Percentiles rank a stretch among this genome's conserved stretches.
Evolutionary conservation across 768 basidiomycete genomes (phyloP).

Genomic region (Termitomyces sp.): DNA sequence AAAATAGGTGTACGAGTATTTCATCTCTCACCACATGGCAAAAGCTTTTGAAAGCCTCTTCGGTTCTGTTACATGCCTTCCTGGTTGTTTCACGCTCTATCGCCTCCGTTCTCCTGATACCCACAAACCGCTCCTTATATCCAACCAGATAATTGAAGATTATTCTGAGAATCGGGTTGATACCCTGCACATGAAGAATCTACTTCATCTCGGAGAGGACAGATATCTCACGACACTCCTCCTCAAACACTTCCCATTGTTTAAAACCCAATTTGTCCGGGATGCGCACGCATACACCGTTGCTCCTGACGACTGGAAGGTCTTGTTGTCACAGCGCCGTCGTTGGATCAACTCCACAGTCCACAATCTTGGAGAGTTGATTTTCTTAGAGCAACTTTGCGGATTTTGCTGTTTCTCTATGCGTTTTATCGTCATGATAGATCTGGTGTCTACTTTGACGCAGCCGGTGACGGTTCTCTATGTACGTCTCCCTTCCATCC

Average conservation of each 20-base stretch:
- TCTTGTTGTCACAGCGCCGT: slow-evolving; percentile 91
- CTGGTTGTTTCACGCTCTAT: slow-evolving; percentile 98
- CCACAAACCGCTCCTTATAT: slow-evolving; percentile 90
- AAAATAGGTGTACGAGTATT: slow-evolving; percentile 91
- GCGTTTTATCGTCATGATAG: slow-evolving; percentile 97
- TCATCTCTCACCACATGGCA: slow-evolving; percentile 97
- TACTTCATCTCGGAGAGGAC: slow-evolving; percentile 97
- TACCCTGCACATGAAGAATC: slow-evolving; percentile 98
- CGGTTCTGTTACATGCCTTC: slow-evolving; percentile 96
- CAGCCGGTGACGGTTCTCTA: slow-evolving; percentile 88
- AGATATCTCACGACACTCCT: slow-evolving; percentile 95
- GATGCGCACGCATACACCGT: slow-evolving; percentile 94
- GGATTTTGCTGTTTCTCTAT: slow-evolving; percentile 99
- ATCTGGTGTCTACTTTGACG: slow-evolving; percentile 81
- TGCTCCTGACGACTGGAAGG: slow-evolving; percentile 93
- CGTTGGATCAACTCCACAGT: slow-evolving; percentile 99
- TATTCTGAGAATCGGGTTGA: slow-evolving; percentile 97
- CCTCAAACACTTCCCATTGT: slow-evolving; percentile 90
- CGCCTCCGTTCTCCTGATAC: slow-evolving; percentile 92
- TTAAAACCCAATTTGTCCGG: slow-evolving; percentile 93
- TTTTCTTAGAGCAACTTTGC: slow-evolving; percentile 88
- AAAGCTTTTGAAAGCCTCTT: slow-evolving; percentile 98
- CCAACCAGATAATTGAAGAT: slow-evolving; percentile 85
- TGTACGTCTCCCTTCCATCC: slow-evolving; percentile 32
- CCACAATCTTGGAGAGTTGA: slow-evolving; percentile 91